phyloP scores from a whole-genome alignment of 1,139 yeast genomes.

The Geotrichum reessii region DNA sequence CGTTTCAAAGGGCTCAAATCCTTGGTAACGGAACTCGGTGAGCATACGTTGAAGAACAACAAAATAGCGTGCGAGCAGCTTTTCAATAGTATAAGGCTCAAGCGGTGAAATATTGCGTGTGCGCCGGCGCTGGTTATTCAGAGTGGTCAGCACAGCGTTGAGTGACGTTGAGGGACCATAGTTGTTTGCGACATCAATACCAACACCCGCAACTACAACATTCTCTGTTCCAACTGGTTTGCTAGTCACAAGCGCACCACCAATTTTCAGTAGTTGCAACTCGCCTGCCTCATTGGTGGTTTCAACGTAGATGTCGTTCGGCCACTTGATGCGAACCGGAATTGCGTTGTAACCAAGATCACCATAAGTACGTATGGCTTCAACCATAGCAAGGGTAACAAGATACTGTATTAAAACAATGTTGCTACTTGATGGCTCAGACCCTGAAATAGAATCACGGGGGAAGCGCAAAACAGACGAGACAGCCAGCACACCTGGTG shows the following conservation, averaged over 20 bases:
- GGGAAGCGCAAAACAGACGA: constrained; percentile 59
- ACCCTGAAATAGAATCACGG: constrained; percentile 43
- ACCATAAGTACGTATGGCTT: constrained; percentile 63
- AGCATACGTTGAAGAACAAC: constrained; percentile 57
- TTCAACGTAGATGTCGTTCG: constrained; percentile 83
- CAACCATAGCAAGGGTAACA: constrained; percentile 75
- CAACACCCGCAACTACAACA: constrained; percentile 70
- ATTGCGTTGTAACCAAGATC: constrained; percentile 48
- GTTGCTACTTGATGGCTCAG: constrained; percentile 25
- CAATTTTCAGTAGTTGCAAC: constrained; percentile 57
- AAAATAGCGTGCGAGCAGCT: constrained; percentile 63
- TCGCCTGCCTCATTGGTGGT: constrained; percentile 46
- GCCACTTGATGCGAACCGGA: constrained; percentile 90
- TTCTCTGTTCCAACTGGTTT: constrained; percentile 54
- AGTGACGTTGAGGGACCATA: constrained; percentile 83
- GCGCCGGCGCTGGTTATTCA: constrained; percentile 45
- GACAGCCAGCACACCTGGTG: constrained; percentile 82
- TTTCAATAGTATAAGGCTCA: constrained; percentile 48
- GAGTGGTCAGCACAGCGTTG: constrained; percentile 57
- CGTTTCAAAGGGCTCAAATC: constrained; percentile 63
- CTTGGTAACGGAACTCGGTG: constrained; percentile 53
- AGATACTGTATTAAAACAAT: constrained; percentile 74
- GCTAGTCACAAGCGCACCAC: constrained; percentile 81
- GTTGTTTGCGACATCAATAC: constrained; percentile 75
- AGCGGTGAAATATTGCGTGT: constrained; percentile 5